These are phyloP conservation scores for Globisporangium viniferum DNA, from an alignment of 352 stramenopile species.

Conservation along the genomic window DNA sequence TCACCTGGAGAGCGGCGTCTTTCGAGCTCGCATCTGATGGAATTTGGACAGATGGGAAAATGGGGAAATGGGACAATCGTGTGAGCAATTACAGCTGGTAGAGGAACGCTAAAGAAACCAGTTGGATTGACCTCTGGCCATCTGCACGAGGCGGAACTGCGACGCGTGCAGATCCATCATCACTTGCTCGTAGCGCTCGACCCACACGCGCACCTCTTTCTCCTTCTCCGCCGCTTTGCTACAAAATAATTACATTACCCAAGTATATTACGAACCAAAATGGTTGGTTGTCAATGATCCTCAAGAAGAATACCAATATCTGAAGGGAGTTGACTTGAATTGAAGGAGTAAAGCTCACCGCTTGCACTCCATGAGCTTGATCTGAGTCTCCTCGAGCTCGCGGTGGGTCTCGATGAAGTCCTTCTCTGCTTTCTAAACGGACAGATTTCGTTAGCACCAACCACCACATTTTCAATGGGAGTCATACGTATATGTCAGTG, in stretches of 20 bases:
- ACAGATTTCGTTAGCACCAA: no score
- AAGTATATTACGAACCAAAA: background rate
- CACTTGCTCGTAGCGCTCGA: conserved; percentile 79
- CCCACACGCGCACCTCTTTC: conserved; percentile 62
- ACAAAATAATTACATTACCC: background rate
- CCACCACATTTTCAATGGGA: background rate
- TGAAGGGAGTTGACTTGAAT: background rate
- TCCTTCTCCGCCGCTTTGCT: conserved; percentile 52
- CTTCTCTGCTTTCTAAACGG: conserved; percentile 56
- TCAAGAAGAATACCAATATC: background rate
- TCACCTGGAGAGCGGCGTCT: conserved; percentile 56
- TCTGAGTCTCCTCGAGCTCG: conserved; percentile 61
- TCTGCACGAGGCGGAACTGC: conserved; percentile 65
- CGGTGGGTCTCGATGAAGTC: conserved; percentile 66
- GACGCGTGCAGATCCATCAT: conserved; percentile 81
- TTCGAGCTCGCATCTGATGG: conserved; percentile 59
- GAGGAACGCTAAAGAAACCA: no score
- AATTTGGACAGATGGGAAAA: background rate
- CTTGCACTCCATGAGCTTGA: conserved; percentile 69
- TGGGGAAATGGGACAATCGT: background rate
- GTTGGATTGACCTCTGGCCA: conserved; percentile 40
- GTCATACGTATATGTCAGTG: background rate
- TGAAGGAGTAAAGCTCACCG: conserved; percentile 23
- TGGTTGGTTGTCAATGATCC: background rate
- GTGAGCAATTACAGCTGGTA: background rate